Evolutionary conservation across 139 green algal genomes (phyloP).

Genomic region (Chlamydomonas schloesseri): DNA sequence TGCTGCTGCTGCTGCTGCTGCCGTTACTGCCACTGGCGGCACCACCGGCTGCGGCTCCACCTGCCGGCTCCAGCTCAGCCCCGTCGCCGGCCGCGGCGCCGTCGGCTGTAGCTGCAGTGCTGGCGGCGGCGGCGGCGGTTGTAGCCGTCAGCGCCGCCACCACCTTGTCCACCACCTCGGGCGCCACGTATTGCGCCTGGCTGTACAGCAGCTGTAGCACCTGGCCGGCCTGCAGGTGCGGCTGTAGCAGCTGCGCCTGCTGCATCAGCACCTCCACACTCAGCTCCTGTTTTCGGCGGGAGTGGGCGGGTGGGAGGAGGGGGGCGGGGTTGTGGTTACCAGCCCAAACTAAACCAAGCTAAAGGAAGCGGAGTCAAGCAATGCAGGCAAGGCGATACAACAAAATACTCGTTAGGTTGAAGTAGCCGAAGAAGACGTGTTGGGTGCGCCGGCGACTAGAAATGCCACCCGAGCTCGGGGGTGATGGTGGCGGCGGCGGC

Average conservation of each 20-base stretch:
- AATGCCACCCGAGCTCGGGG: too few species aligned
- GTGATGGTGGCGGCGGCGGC: too few species aligned
- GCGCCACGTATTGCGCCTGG: conserved; percentile 26
- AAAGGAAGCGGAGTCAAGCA: too few species aligned
- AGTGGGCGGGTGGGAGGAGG: not conserved
- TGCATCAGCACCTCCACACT: conserved; percentile 62
- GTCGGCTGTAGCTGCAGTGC: not conserved
- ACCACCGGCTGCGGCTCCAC: too few species aligned
- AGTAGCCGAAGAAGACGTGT: too few species aligned
- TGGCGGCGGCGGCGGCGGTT: not conserved
- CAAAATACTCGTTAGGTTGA: too few species aligned
- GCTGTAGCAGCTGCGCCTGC: conserved; percentile 42
- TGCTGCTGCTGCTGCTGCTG: too few species aligned
- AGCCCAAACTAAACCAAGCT: too few species aligned
- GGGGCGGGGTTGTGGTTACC: too few species aligned
- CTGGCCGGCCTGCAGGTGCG: conserved; percentile 17
- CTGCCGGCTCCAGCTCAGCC: not conserved
- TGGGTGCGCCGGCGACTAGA: too few species aligned
- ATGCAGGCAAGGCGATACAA: too few species aligned
- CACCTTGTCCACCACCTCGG: conserved; percentile 5
- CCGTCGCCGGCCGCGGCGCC: not conserved
- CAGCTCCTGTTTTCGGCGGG: conserved; percentile 5
- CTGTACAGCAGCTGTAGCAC: conserved; percentile 44
- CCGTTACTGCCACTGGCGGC: too few species aligned
- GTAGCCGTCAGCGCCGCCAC: not conserved